These are phyloP conservation scores for Heliocybe sulcata DNA, from an alignment of 1,284 basidiomycete genomes.

Conservation along the genomic window DNA sequence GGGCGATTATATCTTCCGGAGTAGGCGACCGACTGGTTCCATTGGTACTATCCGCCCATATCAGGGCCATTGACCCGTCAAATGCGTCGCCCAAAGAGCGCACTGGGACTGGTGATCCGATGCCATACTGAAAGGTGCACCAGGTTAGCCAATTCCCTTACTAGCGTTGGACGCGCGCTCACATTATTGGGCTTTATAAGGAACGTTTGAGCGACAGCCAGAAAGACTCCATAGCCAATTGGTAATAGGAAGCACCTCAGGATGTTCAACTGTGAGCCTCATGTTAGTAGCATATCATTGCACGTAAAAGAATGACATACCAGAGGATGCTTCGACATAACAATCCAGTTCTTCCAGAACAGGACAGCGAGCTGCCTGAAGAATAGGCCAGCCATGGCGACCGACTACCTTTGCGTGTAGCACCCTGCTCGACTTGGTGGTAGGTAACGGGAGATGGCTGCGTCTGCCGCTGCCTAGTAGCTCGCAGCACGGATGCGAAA, in stretches of 20 bases:
- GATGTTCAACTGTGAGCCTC: conserved; percentile 44
- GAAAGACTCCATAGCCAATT: conserved; percentile 61
- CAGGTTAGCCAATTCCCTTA: conserved; percentile 1
- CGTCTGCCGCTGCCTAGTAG: not conserved
- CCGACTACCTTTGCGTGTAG: not conserved
- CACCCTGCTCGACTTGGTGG: not conserved
- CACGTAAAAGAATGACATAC: conserved; percentile 31
- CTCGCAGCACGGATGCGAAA: not conserved
- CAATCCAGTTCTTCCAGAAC: conserved; percentile 72
- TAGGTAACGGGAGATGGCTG: not conserved
- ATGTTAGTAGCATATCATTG: conserved; percentile 10
- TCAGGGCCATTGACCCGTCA: conserved; percentile 41
- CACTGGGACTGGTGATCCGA: conserved; percentile 49
- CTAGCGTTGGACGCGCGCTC: conserved; percentile 14
- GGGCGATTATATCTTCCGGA: conserved; percentile 49
- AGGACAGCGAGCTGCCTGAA: conserved; percentile 58
- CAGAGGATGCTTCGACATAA: conserved; percentile 53
- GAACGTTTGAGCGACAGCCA: conserved; percentile 57
- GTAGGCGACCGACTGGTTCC: conserved; percentile 36
- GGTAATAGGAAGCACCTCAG: conserved; percentile 64
- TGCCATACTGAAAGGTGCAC: conserved; percentile 42
- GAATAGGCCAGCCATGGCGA: conserved; percentile 28
- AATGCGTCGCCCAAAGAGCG: conserved; percentile 41
- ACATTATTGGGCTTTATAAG: conserved; percentile 50
- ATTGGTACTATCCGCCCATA: conserved; percentile 61